Evolutionary conservation across 1,284 basidiomycete species (phyloP), one percentile per base, ranked within the genome.

Genomic region (Psilocybe mexicana): DNA sequence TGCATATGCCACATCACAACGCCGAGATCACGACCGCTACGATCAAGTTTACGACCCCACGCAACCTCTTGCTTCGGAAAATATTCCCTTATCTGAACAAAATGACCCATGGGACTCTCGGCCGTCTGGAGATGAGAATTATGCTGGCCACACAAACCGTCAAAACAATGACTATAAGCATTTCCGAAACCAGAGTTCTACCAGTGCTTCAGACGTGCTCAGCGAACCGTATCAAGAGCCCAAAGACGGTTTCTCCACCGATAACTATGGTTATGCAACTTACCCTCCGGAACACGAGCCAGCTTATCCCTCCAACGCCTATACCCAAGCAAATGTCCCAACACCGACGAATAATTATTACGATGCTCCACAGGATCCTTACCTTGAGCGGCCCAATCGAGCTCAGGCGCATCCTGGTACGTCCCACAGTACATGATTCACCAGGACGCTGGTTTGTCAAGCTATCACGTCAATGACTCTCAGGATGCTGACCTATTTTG

Each of bases 1-100:
- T 7, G 85, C 86, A 3, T 97, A 95, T 72, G 83, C 87, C 8
- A 76, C 79, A 14, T 82, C 83, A 23, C 93, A 96, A 71, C 86
- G 86, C 35, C 79, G 78, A 33, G 93, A 94, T 69, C 92, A 94
- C 71, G 83, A 84, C 62, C 86, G 89, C 65, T 95, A 93, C 71
- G 86, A 90, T 69, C 84, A 85, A 25, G 79, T 93, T 58, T 86
- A 87, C 72, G 87, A 90, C 67, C 78, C 87, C 14, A 80, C 83
- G 53, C 80, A 80, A 61, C 80, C 86, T 43, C 76, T 87, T 67
- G 83, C 77, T 62, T 80, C 75, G 66, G 86, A 85, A 72, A 75
- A 61, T 44, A 88, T 88, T 64, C 88, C 85, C 43, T 82, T 87
- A 75, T 77, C 76, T 59, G 77, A 79, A 63, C 84, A 87, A 54